Evolutionary conservation across 1,284 basidiomycete genomes (phyloP), one percentile per base, ranked within the genome.

Genomic region (Boletus sp.): DNA sequence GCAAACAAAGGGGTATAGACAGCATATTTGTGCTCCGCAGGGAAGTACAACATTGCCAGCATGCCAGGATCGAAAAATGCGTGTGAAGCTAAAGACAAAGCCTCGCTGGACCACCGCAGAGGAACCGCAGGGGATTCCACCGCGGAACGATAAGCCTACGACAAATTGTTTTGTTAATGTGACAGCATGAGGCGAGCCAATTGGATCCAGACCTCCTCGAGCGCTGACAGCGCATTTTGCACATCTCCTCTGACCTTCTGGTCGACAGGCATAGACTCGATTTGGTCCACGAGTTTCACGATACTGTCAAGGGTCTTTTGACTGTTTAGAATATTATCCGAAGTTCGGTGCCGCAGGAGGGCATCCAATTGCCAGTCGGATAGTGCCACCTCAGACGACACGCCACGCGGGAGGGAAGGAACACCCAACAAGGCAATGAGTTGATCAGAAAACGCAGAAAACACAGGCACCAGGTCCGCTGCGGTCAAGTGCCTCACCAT

Each of bases 11-110:
- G 94, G 0, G 90, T 87, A 65, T 96, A 96, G 4, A 97, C 90
- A 1, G 93, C 93, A 65, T 93, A 92, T 64, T 90, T 95, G 72
- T 96, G 94, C 63, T 96, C 93, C 22, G 91, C 85, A 20, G 94
- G 94, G 69, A 99, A 99, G 68, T 99, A 99, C 20, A 99, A 75
- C 60, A 97, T 69, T 6, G 90, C 94, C 57, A 99, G 73, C 94
- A 99, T 98, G 29, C 84, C 87, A 0, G 94, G 96, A 65, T 94
- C 91, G 72, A 96, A 99, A 74, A 98, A 99, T 0, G 96, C 96
- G 34, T 84, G 77, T 13, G 91, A 94, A 3, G 94, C 82, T 30
- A 88, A 74, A 0, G 72, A 76, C 27, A 86, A 70, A 0, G 94
- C 91, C 51, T 76, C 68, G 7, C 80, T 75, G 1, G 90, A 88